A percentile compares a stretch with the other conserved stretches of the same genome.
Conservation (phyloP, 306 rosid genomes). For the Sesbania bispinosa region DNA sequence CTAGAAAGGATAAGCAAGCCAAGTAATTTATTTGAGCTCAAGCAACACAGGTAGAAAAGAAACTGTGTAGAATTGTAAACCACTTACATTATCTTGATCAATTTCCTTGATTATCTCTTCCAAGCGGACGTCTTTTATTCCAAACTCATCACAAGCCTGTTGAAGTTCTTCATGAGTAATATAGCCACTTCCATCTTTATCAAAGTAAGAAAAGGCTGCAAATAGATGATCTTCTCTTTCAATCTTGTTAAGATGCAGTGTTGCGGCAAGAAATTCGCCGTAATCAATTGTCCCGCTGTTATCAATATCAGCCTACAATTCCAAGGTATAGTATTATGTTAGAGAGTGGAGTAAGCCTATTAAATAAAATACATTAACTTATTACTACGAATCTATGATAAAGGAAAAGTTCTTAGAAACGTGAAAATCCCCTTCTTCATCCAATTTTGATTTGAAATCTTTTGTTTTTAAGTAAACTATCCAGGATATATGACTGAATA, state of each 20-base stretch:
- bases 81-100: slow-evolving; percentile 88
- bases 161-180: slow-evolving; percentile 95
- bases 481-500: not conserved
- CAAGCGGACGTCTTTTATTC: slow-evolving; percentile 68
- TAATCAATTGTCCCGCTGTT: slow-evolving; percentile 96
- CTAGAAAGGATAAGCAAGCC: slow-evolving; percentile 2
- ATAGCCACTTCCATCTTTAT: slow-evolving; percentile 94
- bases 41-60: not conserved
- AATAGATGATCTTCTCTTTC: slow-evolving; percentile 93
- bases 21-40: not conserved
- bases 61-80: not conserved
- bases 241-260: slow-evolving; percentile 82
- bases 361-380: not conserved
- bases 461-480: not conserved
- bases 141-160: slow-evolving; percentile 94
- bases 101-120: slow-evolving; percentile 91
- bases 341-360: not conserved
- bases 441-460: too few species aligned
- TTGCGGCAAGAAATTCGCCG: slow-evolving; percentile 92
- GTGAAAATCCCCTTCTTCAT: not conserved
- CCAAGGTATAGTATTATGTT: not conserved
- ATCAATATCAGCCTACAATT: slow-evolving; percentile 85
- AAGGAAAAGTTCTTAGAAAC: not conserved
- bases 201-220: slow-evolving; percentile 91
- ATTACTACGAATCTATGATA: slow-evolving; percentile 1